Evolutionary conservation across 1,284 basidiomycete species (phyloP), one percentile per base, ranked within the genome.

Genomic region (Irpex lacteus): DNA sequence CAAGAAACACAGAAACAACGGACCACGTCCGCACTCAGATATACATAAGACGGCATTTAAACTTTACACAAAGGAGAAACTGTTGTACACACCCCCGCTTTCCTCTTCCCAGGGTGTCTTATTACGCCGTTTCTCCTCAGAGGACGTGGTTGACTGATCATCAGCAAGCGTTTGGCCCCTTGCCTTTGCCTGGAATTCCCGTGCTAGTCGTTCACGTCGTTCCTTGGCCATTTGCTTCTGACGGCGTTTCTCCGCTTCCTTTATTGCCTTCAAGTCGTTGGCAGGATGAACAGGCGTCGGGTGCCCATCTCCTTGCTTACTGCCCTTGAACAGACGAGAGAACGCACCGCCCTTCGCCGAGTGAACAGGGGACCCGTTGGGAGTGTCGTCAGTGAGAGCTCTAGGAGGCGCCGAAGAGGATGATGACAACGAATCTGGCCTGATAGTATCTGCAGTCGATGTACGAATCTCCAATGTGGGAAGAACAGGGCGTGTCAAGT

Each of bases 201-300:
- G 38, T 38, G 81, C 80, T 38, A 83, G 71, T 57, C 74, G 74
- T 63, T 82, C 80, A 15, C 75, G 71, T 67, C 74, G 75, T 59
- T 72, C 74, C 66, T 75, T 77, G 63, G 77, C 77, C 61, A 80
- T 79, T 53, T 78, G 80, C 75, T 82, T 82, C 71, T 79, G 81
- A 67, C 76, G 74, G 67, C 69, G 73, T 73, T 83, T 82, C 66
- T 78, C 78, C 65, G 84, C 80, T 6, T 75, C 76, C 71, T 78
- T 83, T 44, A 74, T 68, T 59, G 67, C 64, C 65, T 76, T 82
- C 34, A 21, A 32, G n/a, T 56, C 19, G 54, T 32, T 15, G n/a
- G 18, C 6, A 7, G n/a, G 19, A 13, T 32, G 54, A 36, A 7
- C 11, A 56, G 21, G 11, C 6, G 54, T 15, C 6, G 34, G 7